phyloP scores from a whole-genome alignment of 179 eudicot species.

The Amaranthus tricolor region DNA sequence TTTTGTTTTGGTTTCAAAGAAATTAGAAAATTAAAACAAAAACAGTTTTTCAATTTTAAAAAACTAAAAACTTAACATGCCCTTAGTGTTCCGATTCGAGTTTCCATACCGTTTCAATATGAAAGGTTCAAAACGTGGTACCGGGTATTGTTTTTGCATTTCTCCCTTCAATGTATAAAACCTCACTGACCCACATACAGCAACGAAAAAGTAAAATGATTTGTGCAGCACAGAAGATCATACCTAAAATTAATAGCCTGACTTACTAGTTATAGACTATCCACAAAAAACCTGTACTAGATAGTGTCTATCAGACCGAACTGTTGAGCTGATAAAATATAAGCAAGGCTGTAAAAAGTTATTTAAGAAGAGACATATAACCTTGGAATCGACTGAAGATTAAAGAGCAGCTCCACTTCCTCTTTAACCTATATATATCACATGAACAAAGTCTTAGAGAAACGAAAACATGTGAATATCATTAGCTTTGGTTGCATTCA shows the following conservation, averaged over 20 bases:
- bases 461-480: conserved; percentile 5
- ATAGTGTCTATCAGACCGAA: neutral
- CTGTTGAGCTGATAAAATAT: neutral
- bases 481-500: neutral
- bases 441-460: neutral
- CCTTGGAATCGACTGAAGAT: conserved; percentile 41
- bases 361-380: conserved; percentile 12
- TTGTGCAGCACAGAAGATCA: neutral
- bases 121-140: too few relatives aligned
- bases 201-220: too few relatives aligned
- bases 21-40: too few relatives aligned
- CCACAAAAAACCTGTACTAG: neutral
- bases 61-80: too few relatives aligned
- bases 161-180: too few relatives aligned
- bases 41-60: too few relatives aligned
- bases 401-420: conserved; percentile 38
- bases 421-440: conserved; percentile 44
- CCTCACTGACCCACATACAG: too few relatives aligned
- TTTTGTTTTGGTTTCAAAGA: too few relatives aligned
- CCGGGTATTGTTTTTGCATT: too few relatives aligned
- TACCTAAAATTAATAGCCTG: neutral
- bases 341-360: neutral
- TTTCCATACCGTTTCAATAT: too few relatives aligned
- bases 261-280: neutral
- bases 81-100: too few relatives aligned